A percentile compares a stretch with the other conserved stretches of the same genome.
phyloP scores from a whole-genome alignment of 805 yeast species.

The Ogataea haglerorum region DNA sequence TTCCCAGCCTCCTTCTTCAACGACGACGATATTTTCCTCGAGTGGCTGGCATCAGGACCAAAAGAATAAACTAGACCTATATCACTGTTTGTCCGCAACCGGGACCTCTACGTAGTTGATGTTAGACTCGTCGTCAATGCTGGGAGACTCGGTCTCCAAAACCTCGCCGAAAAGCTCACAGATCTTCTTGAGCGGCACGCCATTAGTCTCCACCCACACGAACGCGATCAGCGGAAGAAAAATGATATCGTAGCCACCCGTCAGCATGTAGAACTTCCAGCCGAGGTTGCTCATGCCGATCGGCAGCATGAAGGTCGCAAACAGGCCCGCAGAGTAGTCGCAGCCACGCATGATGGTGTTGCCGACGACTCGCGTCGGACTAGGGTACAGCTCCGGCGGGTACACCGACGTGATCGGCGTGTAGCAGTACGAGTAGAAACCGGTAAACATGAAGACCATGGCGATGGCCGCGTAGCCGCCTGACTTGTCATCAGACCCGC shows the following conservation, averaged over 20 bases:
- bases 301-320: conserved; percentile 32
- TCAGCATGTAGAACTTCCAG: conserved; percentile 33
- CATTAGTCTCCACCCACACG: conserved; percentile 35
- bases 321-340: conserved; percentile 22
- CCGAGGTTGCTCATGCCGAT: conserved; percentile 38
- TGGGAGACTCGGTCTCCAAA: no score
- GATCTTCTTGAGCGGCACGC: no score
- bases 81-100: no score
- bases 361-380: conserved; percentile 23
- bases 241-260: conserved; percentile 24
- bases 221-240: conserved; percentile 17
- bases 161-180: no score
- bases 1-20: no score
- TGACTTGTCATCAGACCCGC: conserved; percentile 24
- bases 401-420: conserved; percentile 47
- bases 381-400: conserved; percentile 41
- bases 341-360: conserved; percentile 12
- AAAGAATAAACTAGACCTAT: no score
- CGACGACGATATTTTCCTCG: no score
- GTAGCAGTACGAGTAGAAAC: conserved; percentile 39
- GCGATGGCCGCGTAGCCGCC: conserved; percentile 31
- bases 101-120: no score
- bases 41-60: no score
- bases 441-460: conserved; percentile 48
- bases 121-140: no score